Base-by-base conservation (phyloP, 805 yeast genomes). In the Myxozyma nipponensis region DNA sequence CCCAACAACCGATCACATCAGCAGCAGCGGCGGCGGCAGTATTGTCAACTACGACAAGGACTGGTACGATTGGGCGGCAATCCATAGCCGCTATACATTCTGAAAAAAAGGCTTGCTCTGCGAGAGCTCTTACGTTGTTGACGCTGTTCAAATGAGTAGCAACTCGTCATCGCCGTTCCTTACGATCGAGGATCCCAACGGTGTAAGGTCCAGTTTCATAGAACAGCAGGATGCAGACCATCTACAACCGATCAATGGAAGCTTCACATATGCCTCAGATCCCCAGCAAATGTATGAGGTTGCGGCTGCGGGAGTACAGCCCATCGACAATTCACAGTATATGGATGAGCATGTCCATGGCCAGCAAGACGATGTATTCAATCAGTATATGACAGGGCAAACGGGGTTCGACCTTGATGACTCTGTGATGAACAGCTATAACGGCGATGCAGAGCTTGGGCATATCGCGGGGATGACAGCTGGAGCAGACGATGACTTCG, bases 81-180 rank as follows among this genome's bases (percentile, higher is more conserved):
- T n/a, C n/a, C n/a, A n/a, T n/a, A n/a, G n/a, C n/a, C n/a, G n/a
- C n/a, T n/a, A n/a, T n/a, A n/a, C n/a, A n/a, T n/a, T n/a, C n/a
- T n/a, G n/a, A n/a, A n/a, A n/a, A n/a, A n/a, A n/a, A n/a, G n/a
- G n/a, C n/a, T n/a, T n/a, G n/a, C n/a, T n/a, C n/a, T n/a, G n/a
- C n/a, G n/a, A n/a, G n/a, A n/a, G n/a, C n/a, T n/a, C n/a, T n/a
- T n/a, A n/a, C 13, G 7, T 28, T 28, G 7, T 28, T 28, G 7
- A 7, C 13, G 32, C 13, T 28, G 32, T 28, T 7, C 13, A 13
- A 9, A 7, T 28, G 32, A 28, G 7, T 7, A 28, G 32, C 32
- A 13, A 28, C 32, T 28, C 32, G 32, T 28, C 39, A 17, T 35
- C 39, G 39, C 39, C 39, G 39, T 35, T 35, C 19, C 39, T 35